Evolutionary conservation across 805 yeast species (phyloP).

Genomic region (Wickerhamomyces bovis): DNA sequence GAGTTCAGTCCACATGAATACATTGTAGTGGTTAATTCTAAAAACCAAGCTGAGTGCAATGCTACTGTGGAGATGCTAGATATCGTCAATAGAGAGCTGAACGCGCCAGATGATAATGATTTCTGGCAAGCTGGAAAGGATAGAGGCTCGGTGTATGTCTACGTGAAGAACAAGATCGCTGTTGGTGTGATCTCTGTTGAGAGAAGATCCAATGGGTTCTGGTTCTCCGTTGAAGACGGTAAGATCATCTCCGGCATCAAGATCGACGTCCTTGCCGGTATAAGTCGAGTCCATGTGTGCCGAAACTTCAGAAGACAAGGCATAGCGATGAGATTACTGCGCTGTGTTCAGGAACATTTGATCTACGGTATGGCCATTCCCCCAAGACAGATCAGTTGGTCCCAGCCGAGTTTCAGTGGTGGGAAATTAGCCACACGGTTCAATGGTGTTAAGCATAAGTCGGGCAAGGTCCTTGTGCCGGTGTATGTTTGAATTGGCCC

Average conservation of each 20-base stretch:
- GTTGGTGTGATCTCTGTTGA: slow-evolving; percentile 56
- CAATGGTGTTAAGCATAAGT: slow-evolving; percentile 49
- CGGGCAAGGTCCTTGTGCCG: slow-evolving; percentile 45
- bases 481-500: slow-evolving; percentile 28
- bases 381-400: slow-evolving; percentile 51
- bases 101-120: slow-evolving; percentile 48
- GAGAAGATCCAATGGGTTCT: slow-evolving; percentile 37
- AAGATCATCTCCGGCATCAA: slow-evolving; percentile 40
- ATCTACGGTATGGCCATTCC: slow-evolving; percentile 44
- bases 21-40: slow-evolving; percentile 32
- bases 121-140: slow-evolving; percentile 30
- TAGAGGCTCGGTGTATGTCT: slow-evolving; percentile 44
- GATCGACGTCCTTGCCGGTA: slow-evolving; percentile 37
- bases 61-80: slow-evolving; percentile 37
- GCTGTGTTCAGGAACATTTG: slow-evolving; percentile 36
- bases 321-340: slow-evolving; percentile 40
- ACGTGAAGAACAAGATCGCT: slow-evolving; percentile 38
- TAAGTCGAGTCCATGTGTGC: slow-evolving; percentile 44
- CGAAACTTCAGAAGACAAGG: slow-evolving; percentile 41
- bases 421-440: slow-evolving; percentile 50
- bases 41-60: slow-evolving; percentile 26
- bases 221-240: slow-evolving; percentile 56
- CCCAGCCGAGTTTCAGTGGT: slow-evolving; percentile 68
- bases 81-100: slow-evolving; percentile 53
- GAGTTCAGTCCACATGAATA: slow-evolving; percentile 15